Evolutionary conservation across 257 asterid species (phyloP).

Genomic region (Scutellaria barbata): DNA sequence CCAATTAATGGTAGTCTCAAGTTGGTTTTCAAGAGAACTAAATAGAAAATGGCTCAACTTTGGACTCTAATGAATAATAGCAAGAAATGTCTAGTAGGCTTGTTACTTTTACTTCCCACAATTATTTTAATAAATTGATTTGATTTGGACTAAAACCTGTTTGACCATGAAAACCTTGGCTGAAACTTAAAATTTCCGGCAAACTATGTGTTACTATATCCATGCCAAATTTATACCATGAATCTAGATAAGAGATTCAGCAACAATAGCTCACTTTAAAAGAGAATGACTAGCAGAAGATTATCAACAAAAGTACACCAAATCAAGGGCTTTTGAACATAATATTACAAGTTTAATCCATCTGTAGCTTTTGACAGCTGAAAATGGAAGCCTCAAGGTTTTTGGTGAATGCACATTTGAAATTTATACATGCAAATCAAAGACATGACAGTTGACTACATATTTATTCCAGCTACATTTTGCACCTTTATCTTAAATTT

Average conservation of each 20-base stretch:
- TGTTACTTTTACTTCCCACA: too few species aligned
- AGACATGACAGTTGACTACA: background rate
- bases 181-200: background rate
- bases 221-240: background rate
- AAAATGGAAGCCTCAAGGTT: background rate
- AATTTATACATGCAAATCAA: background rate
- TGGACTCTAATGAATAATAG: background rate
- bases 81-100: background rate
- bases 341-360: background rate
- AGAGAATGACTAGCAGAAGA: background rate
- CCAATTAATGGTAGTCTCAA: constrained; percentile 12
- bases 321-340: background rate
- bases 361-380: background rate
- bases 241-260: constrained; percentile 7
- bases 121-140: background rate
- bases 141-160: background rate
- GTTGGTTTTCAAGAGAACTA: background rate
- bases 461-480: background rate
- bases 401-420: background rate
- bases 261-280: background rate
- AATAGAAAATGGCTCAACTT: background rate
- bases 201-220: background rate
- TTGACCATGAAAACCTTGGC: background rate
- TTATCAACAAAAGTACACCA: background rate
- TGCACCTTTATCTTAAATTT: background rate